Evolutionary conservation across 2,329 filamentous ascomycete genomes (phyloP).

Genomic region (Aureobasidium namibiae): DNA sequence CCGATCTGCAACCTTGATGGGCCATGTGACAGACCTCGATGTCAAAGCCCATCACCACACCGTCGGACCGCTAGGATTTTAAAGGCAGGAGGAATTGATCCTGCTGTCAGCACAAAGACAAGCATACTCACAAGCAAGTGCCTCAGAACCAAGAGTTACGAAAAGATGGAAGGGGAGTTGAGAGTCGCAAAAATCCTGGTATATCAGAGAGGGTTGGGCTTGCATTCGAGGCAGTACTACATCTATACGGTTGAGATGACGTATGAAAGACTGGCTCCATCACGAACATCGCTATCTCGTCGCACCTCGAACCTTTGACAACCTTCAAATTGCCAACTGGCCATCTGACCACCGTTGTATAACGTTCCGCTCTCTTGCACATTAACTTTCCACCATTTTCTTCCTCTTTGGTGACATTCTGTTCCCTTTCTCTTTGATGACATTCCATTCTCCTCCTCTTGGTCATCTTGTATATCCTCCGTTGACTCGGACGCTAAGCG

Average conservation of each 20-base stretch:
- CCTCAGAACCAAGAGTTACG: not conserved
- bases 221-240: not conserved
- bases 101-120: not conserved
- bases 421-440: not conserved
- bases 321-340: not conserved
- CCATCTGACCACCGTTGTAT: not conserved
- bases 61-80: not conserved
- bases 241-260: not conserved
- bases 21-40: not conserved
- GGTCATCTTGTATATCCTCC: not conserved
- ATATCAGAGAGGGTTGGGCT: not conserved
- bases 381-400: too few relatives aligned
- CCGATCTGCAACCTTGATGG: conserved; percentile 2
- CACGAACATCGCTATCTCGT: not conserved
- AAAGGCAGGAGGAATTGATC: not conserved
- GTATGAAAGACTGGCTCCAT: not conserved
- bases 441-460: not conserved
- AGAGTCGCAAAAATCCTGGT: too few relatives aligned
- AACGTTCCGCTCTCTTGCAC: not conserved
- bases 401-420: too few relatives aligned
- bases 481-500: not conserved
- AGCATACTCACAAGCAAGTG: not conserved
- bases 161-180: too few relatives aligned
- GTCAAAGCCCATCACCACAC: not conserved
- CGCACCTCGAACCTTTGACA: not conserved